Conservation (phyloP, 2,329 filamentous ascomycete genomes). For the Diaporthe caulivora region DNA sequence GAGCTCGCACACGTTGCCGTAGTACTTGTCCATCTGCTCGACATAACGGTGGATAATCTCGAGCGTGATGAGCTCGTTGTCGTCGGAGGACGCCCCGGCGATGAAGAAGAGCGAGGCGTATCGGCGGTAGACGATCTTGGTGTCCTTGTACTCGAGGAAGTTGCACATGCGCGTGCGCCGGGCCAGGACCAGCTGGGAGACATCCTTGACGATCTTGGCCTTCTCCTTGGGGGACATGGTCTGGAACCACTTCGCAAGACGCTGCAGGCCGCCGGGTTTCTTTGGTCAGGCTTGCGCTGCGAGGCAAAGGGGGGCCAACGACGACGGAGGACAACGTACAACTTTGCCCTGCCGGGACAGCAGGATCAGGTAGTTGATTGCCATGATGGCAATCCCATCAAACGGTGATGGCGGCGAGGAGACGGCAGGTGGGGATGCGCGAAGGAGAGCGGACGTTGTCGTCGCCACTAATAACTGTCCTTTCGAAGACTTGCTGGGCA, state of each 20-base stretch:
- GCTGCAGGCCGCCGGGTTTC: constrained; percentile 67
- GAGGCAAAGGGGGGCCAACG: constrained; percentile 48
- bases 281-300: constrained; percentile 42
- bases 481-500: constrained; percentile 18
- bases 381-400: constrained; percentile 40
- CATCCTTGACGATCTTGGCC: constrained; percentile 99
- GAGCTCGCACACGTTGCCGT: constrained; percentile 98
- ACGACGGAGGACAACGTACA: constrained; percentile 72
- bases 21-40: constrained; percentile 99
- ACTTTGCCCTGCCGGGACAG: constrained; percentile 99
- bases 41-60: constrained; percentile 99
- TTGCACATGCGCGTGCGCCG: constrained; percentile 99
- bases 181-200: constrained; percentile 95
- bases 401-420: background rate
- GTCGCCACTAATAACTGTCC: constrained; percentile 19
- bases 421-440: background rate
- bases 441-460: constrained; percentile 12
- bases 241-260: constrained; percentile 99
- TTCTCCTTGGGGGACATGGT: constrained; percentile 98
- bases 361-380: constrained; percentile 90
- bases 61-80: constrained; percentile 98
- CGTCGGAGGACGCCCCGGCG: constrained; percentile 93
- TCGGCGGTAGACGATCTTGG: constrained; percentile 97
- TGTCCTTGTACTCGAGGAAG: constrained; percentile 99
- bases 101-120: constrained; percentile 99